Conservation (phyloP, 1,139 yeast genomes). For the Kluyveromyces sp. region DNA sequence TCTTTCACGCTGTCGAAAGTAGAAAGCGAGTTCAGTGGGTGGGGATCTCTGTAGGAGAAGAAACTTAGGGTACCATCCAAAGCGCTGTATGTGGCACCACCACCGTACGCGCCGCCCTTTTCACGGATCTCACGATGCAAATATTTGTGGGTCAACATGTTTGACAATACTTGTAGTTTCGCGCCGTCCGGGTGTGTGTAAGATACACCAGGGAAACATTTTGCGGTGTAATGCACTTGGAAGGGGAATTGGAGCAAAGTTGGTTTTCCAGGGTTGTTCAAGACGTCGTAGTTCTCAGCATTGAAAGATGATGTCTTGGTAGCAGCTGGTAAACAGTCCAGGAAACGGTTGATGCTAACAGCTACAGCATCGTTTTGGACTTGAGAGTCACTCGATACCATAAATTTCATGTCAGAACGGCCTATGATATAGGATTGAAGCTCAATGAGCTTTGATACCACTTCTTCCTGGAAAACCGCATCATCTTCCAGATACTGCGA, state of each 20-base stretch:
- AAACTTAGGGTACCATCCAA: slow-evolving; percentile 73
- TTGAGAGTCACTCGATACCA: slow-evolving; percentile 51
- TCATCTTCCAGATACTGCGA: slow-evolving; percentile 51
- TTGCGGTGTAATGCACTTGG: slow-evolving; percentile 80
- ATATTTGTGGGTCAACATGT: slow-evolving; percentile 71
- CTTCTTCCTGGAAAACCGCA: slow-evolving; percentile 42
- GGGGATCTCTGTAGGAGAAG: slow-evolving; percentile 92
- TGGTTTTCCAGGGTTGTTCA: slow-evolving; percentile 22
- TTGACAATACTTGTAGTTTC: slow-evolving; percentile 73
- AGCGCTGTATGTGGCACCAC: slow-evolving; percentile 81
- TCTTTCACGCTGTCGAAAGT: slow-evolving; percentile 54
- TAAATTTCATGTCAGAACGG: slow-evolving; percentile 42
- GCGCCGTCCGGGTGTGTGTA: slow-evolving; percentile 76
- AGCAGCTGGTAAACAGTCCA: slow-evolving; percentile 20
- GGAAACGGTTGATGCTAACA: slow-evolving; percentile 27
- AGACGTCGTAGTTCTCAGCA: slow-evolving; percentile 12
- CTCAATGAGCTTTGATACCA: slow-evolving; percentile 57
- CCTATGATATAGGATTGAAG: slow-evolving; percentile 44
- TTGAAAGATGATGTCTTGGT: slow-evolving; percentile 9
- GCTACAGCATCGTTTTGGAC: slow-evolving; percentile 25
- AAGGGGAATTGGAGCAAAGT: slow-evolving; percentile 70
- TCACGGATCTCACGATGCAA: slow-evolving; percentile 88
- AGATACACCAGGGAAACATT: slow-evolving; percentile 59
- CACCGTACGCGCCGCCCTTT: slow-evolving; percentile 97
- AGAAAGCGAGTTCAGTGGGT: slow-evolving; percentile 61